Evolutionary conservation across 768 basidiomycete genomes (phyloP).

Genomic region (Pisolithus albus): DNA sequence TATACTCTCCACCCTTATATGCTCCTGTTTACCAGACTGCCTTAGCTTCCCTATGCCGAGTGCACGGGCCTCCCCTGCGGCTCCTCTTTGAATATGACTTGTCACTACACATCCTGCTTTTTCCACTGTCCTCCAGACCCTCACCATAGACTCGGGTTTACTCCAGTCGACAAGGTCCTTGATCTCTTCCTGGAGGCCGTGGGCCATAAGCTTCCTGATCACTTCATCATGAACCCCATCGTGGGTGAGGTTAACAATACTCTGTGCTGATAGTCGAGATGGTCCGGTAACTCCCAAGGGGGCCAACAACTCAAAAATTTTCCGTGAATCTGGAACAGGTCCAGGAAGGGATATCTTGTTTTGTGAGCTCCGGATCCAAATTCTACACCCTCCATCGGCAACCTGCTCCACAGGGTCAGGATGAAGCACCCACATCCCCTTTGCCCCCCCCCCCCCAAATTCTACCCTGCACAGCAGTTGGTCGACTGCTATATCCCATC

Average conservation of each 20-base stretch:
- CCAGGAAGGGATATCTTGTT: constrained; percentile 39
- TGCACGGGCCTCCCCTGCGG: constrained; percentile 47
- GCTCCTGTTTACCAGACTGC: constrained; percentile 29
- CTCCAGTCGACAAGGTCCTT: constrained; percentile 49
- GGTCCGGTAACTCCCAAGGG: constrained; percentile 39
- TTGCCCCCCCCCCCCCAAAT: constrained; percentile 52
- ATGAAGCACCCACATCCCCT: constrained; percentile 56
- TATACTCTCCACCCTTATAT: constrained; percentile 2
- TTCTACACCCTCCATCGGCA: constrained; percentile 33
- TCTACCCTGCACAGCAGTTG: constrained; percentile 54
- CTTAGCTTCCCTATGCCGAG: constrained; percentile 43
- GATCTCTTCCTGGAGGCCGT: constrained; percentile 44
- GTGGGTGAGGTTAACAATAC: constrained; percentile 52
- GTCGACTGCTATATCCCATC: constrained; percentile 29
- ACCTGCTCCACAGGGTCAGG: constrained; percentile 34
- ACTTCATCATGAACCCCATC: constrained; percentile 46
- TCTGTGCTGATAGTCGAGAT: constrained; percentile 44
- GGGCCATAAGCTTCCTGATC: constrained; percentile 43
- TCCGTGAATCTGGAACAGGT: constrained; percentile 34
- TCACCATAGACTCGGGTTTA: constrained; percentile 36
- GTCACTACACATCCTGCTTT: constrained; percentile 40
- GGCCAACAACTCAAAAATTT: constrained; percentile 56
- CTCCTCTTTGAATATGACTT: constrained; percentile 37
- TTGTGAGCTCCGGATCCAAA: constrained; percentile 61
- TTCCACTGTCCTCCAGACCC: constrained; percentile 48